Evolutionary conservation across 192 early-diverging fungal species (phyloP).

Genomic region (Backusella liffmaniae): DNA sequence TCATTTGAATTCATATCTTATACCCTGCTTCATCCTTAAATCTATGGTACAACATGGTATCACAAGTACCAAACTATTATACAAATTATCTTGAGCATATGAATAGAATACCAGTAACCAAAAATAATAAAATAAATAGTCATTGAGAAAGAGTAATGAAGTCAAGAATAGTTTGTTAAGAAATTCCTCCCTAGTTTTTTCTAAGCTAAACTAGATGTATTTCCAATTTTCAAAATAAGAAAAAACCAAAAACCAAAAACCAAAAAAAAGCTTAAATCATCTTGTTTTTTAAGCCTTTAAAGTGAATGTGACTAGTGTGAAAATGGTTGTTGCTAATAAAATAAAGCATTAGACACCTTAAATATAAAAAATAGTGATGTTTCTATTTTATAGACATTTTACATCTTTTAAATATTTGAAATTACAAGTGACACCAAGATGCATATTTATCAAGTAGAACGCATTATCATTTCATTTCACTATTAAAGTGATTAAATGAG

Average conservation of each 20-base stretch:
- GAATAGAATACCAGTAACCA: not conserved
- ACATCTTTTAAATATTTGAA: not conserved
- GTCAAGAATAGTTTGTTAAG: not conserved
- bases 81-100: no score
- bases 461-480: not conserved
- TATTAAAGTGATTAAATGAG: not conserved
- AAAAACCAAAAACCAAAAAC: not conserved
- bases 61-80: no score
- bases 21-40: no score
- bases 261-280: not conserved
- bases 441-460: not conserved
- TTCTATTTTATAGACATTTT: no score
- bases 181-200: not conserved
- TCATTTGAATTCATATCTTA: no score
- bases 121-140: not conserved
- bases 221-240: not conserved
- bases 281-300: not conserved
- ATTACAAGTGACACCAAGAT: not conserved
- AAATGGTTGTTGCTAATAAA: not conserved
- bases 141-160: not conserved
- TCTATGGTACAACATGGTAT: no score
- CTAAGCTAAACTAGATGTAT: not conserved
- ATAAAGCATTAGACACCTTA: not conserved
- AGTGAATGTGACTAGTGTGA: not conserved
- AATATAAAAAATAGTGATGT: no score